A percentile compares a stretch with the other conserved stretches of the same genome.
Evolutionary conservation across 257 asterid genomes (phyloP).

Genomic region (Capsicum pubescens): DNA sequence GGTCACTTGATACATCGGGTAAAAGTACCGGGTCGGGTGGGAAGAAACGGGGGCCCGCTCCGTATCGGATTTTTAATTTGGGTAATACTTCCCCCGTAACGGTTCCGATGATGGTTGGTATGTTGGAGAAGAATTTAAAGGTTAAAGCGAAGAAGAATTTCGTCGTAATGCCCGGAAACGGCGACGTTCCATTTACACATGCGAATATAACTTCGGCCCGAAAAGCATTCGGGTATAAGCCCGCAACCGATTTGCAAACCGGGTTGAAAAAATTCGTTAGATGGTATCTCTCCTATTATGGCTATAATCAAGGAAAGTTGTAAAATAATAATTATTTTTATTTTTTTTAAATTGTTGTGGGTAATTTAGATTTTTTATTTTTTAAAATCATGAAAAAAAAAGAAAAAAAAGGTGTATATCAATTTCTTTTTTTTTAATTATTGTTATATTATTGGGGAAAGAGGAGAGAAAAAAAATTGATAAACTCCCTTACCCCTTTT

Average conservation of each 20-base stretch:
- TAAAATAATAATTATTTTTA: conserved; percentile 38
- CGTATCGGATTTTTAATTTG: conserved; percentile 70
- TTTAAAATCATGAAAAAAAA: neutral
- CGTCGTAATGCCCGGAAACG: conserved; percentile 83
- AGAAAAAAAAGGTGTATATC: conserved; percentile 34
- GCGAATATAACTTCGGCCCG: conserved; percentile 78
- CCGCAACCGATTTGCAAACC: conserved; percentile 81
- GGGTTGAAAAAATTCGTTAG: conserved; percentile 81
- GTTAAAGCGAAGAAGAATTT: conserved; percentile 67
- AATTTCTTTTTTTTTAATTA: conserved; percentile 41
- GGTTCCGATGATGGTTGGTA: conserved; percentile 80
- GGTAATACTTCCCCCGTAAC: conserved; percentile 83
- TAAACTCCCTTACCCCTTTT: conserved; percentile 32
- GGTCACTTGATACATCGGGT: conserved; percentile 67
- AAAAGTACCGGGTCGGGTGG: conserved; percentile 91
- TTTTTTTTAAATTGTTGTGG: conserved; percentile 18
- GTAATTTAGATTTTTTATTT: conserved; percentile 20
- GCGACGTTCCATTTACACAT: conserved; percentile 84
- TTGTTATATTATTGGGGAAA: conserved; percentile 28
- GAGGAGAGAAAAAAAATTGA: conserved; percentile 40
- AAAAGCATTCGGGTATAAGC: conserved; percentile 71
- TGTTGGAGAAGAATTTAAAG: conserved; percentile 70
- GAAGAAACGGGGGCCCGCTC: conserved; percentile 73
- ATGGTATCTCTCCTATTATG: conserved; percentile 75
- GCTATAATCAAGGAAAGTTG: conserved; percentile 62